Evolutionary conservation across 2,329 filamentous ascomycete species (phyloP).

Genomic region (Exophiala spinifera): DNA sequence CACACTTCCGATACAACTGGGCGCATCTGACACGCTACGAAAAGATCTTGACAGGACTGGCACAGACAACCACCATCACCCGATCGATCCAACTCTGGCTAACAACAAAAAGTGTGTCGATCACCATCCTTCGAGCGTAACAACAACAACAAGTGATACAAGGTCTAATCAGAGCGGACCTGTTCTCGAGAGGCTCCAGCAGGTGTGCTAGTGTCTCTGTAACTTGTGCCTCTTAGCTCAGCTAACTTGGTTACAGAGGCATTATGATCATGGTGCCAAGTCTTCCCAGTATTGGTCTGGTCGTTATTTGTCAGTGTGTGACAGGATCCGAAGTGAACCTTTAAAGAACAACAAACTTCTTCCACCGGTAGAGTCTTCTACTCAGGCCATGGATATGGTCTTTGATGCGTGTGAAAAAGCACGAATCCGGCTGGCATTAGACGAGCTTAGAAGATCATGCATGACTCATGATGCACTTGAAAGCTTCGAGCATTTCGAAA

Average conservation of each 20-base stretch:
- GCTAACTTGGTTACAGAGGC: too few species aligned
- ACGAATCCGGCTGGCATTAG: slow-evolving; percentile 15
- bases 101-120: slow-evolving; percentile 6
- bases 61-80: background rate
- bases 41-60: background rate
- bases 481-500: slow-evolving; percentile 24
- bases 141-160: slow-evolving; percentile 9
- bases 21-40: background rate
- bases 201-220: background rate
- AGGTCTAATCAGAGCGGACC: slow-evolving; percentile 1
- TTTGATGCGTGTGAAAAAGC: slow-evolving; percentile 16
- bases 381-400: slow-evolving; percentile 6
- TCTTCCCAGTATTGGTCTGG: slow-evolving; percentile 22
- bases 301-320: slow-evolving; percentile 23
- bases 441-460: slow-evolving; percentile 18
- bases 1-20: slow-evolving; percentile 1
- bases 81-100: slow-evolving; percentile 12
- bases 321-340: slow-evolving; percentile 17
- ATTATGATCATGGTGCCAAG: slow-evolving; percentile 3
- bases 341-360: background rate
- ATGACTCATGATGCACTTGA: slow-evolving; percentile 16
- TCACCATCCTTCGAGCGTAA: slow-evolving; percentile 2
- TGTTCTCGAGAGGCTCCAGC: slow-evolving; percentile 4
- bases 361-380: background rate
- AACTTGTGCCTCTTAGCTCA: too few species aligned